A percentile compares a stretch with the other conserved stretches of the same genome.
Evolutionary conservation across 129 eudicot genomes (phyloP).

Genomic region (Silybum marianum): DNA sequence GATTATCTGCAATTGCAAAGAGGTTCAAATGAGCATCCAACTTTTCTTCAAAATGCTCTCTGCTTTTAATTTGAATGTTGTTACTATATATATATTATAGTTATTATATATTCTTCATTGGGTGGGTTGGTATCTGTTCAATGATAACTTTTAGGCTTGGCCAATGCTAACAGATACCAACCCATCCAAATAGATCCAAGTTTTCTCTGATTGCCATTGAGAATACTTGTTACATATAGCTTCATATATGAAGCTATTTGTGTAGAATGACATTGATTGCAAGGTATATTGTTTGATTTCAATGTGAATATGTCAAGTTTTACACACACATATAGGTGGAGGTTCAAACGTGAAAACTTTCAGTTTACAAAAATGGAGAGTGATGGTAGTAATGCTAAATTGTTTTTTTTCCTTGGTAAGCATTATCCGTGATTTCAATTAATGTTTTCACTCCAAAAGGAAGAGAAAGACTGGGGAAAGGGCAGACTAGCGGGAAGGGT

Average conservation of each 20-base stretch:
- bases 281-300: too few relatives aligned
- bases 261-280: not conserved
- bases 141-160: not conserved
- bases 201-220: too few relatives aligned
- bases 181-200: too few relatives aligned
- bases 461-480: not conserved
- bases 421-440: not conserved
- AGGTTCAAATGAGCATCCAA: conserved; percentile 31
- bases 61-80: not conserved
- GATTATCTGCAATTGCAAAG: conserved; percentile 18
- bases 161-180: not conserved
- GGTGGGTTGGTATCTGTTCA: not conserved
- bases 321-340: not conserved
- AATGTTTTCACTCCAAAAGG: not conserved
- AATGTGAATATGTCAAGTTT: not conserved
- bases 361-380: too few relatives aligned
- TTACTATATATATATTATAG: not conserved
- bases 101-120: not conserved
- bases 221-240: not conserved
- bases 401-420: not conserved
- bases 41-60: not conserved
- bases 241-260: not conserved
- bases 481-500: not conserved
- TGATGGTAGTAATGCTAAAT: not conserved
- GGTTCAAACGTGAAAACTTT: too few relatives aligned